Evolutionary conservation across 345 rosid species (phyloP).

Genomic region (Combretum micranthum): DNA sequence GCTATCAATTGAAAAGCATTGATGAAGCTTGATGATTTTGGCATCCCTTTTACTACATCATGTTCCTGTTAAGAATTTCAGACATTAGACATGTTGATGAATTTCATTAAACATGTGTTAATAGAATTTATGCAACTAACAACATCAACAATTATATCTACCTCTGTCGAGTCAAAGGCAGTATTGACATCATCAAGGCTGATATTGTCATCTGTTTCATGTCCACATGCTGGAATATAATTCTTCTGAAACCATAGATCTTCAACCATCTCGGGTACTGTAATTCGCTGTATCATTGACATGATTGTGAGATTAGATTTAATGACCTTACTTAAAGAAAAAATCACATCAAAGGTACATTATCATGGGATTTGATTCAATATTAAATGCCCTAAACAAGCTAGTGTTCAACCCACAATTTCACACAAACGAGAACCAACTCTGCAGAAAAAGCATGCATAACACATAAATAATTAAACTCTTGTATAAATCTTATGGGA

Average conservation of each 20-base stretch:
- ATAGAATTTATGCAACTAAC: too few relatives aligned
- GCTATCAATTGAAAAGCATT: slow-evolving; percentile 92
- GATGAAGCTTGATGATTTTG: slow-evolving; percentile 58
- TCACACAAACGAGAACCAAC: too few relatives aligned
- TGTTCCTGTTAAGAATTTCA: slow-evolving; percentile 44
- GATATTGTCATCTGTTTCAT: slow-evolving; percentile 26
- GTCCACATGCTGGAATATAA: slow-evolving; percentile 44
- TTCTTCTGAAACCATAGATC: slow-evolving; percentile 73
- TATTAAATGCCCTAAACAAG: too few relatives aligned
- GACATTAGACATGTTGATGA: slow-evolving; percentile 1
- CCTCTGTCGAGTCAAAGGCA: slow-evolving; percentile 59
- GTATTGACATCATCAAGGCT: slow-evolving; percentile 42
- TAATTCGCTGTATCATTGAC: slow-evolving; percentile 45
- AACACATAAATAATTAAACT: too few relatives aligned
- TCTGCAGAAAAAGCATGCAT: too few relatives aligned
- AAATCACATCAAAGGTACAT: too few relatives aligned
- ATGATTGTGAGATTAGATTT: not conserved
- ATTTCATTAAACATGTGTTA: too few relatives aligned
- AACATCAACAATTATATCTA: slow-evolving; percentile 10
- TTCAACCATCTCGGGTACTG: slow-evolving; percentile 57
- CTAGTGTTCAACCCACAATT: too few relatives aligned
- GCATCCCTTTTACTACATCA: slow-evolving; percentile 27
- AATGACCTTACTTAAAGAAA: not conserved
- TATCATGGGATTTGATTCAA: too few relatives aligned
- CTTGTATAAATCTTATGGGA: too few relatives aligned